Base-by-base conservation (phyloP, 371 early-diverging fungal genomes). In the Antonospora locustae region DNA sequence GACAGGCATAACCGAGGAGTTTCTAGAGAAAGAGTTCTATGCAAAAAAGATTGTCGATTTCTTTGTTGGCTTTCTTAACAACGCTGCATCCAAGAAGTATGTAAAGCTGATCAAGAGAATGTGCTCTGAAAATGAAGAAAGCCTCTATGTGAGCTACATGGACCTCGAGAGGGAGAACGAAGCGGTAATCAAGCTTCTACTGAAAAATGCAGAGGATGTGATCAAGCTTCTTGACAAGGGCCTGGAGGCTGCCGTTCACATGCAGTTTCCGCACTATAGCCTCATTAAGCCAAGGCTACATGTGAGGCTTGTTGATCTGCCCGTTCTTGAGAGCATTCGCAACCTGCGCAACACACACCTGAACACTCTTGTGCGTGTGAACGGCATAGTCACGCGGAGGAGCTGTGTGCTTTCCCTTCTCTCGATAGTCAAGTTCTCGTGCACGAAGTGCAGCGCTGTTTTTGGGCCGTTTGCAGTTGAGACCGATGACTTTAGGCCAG, bases 401-500 rank as follows among this genome's bases (percentile, higher is more conserved):
- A 84, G 88, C 0, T 83, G 84, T 38, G 89, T 97, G 2, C 89
- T 89, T 71, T 94, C 96, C 39, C 87, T 90, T 67, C 78, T 91
- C 37, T 90, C 87, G 69, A 86, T 89, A 73, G 88, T 91, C 53
- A 93, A 89, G 72, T 94, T 82, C 69, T 84, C 86, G 73, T 97
- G 98, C 71, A 79, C 77, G 47, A 90, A 89, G 74, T 97, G 98
- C 77, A 85, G 83, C 28, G 81, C 82, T 3, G 72, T 87, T 20
- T 78, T 93, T 37, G 94, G 95, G 25, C 95, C 96, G 2, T 93
- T 87, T 70, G 81, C 84, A 64, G 90, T 93, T 72, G 94, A 91
- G 59, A 81, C 81, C 48, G 77, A 70, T 44, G 90, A 86, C 67
- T 80, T 89, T 58, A 82, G 81, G 58, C 78, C 95, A 50, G 77